Evolutionary conservation across 805 yeast species (phyloP).

Genomic region (Starmerella powellii): DNA sequence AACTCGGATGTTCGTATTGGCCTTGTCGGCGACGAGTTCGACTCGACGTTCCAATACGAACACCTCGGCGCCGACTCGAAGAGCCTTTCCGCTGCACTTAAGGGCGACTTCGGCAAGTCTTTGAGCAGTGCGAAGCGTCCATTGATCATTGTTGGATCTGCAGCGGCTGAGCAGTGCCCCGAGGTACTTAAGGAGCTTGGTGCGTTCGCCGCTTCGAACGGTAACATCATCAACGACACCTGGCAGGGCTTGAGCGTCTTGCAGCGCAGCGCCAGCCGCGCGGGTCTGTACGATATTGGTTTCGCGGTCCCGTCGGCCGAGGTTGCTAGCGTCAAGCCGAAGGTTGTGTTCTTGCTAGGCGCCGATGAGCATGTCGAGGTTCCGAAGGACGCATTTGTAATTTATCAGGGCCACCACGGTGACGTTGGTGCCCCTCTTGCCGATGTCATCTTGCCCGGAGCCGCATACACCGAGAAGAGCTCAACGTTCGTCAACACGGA

Average conservation of each 20-base stretch:
- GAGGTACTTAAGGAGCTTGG: conserved; percentile 34
- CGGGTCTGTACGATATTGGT: conserved; percentile 77
- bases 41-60: conserved; percentile 57
- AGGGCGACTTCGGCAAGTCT: conserved; percentile 58
- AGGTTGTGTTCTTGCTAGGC: conserved; percentile 66
- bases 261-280: conserved; percentile 80
- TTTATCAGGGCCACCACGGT: conserved; percentile 88
- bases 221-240: conserved; percentile 52
- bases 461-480: conserved; percentile 78
- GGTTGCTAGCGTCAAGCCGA: conserved; percentile 42
- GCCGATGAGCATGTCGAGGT: conserved; percentile 72
- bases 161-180: conserved; percentile 56
- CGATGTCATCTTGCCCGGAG: conserved; percentile 74
- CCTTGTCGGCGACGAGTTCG: conserved; percentile 64
- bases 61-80: conserved; percentile 51
- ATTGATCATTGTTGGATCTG: conserved; percentile 69
- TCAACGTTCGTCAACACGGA: conserved; percentile 82
- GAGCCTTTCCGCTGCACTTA: conserved; percentile 47
- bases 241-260: conserved; percentile 76
- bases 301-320: conserved; percentile 45
- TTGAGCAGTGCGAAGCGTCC: conserved; percentile 59
- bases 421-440: conserved; percentile 80
- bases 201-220: conserved; percentile 43
- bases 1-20: conserved; percentile 51
- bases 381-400: conserved; percentile 76